phyloP scores from a whole-genome alignment of 1,284 basidiomycete species.

The Mycena sp. region DNA sequence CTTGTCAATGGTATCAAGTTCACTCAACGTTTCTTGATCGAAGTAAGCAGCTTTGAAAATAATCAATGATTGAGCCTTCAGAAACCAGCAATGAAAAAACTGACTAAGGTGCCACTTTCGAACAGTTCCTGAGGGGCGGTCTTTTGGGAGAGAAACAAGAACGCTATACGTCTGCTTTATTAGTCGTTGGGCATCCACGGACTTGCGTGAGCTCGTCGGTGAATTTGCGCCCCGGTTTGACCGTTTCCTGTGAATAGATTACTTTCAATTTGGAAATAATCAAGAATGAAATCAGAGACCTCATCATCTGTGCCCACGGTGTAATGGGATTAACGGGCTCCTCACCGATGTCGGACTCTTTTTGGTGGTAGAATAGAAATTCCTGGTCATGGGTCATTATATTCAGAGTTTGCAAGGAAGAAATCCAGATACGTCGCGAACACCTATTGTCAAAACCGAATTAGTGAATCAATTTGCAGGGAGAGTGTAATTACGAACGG shows the following conservation, averaged over 20 bases:
- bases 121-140: constrained; percentile 66
- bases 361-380: constrained; percentile 85
- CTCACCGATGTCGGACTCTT: constrained; percentile 73
- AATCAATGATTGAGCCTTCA: constrained; percentile 13
- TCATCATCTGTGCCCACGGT: constrained; percentile 80
- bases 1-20: constrained; percentile 69
- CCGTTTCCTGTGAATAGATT: constrained; percentile 24
- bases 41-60: constrained; percentile 75
- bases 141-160: constrained; percentile 74
- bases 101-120: constrained; percentile 86
- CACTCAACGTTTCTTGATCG: constrained; percentile 75
- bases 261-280: constrained; percentile 29
- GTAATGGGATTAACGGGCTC: constrained; percentile 71
- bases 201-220: constrained; percentile 46
- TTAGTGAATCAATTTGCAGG: no score
- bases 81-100: constrained; percentile 38
- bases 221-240: constrained; percentile 25
- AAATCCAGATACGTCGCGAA: constrained; percentile 65
- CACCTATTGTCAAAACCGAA: no score
- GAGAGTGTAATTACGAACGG: constrained; percentile 55
- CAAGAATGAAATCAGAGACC: constrained; percentile 48
- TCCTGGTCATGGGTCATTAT: constrained; percentile 55
- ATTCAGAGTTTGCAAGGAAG: constrained; percentile 13
- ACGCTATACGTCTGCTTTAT: constrained; percentile 89
- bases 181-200: constrained; percentile 64